These are phyloP conservation scores for Pichia sp. DNA, from an alignment of 1,139 yeast genomes.

Conservation along the genomic window DNA sequence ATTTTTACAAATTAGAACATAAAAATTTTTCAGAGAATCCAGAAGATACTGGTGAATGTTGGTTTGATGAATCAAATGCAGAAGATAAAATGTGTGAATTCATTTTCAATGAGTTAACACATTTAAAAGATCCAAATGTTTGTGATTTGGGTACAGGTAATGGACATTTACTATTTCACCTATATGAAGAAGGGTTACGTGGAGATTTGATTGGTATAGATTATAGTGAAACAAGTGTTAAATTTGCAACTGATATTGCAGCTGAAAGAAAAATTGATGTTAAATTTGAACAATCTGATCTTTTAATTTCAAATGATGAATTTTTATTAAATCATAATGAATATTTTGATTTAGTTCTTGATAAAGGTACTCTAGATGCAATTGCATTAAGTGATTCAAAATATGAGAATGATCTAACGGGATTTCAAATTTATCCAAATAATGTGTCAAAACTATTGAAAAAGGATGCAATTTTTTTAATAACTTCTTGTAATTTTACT, in stretches of 20 bases:
- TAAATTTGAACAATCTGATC: conserved; percentile 43
- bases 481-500: conserved; percentile 95
- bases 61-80: conserved; percentile 94
- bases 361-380: conserved; percentile 95
- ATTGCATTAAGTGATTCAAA: conserved; percentile 73
- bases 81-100: conserved; percentile 75
- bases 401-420: conserved; percentile 38
- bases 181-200: conserved; percentile 53
- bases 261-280: conserved; percentile 36
- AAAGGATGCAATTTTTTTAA: conserved; percentile 53
- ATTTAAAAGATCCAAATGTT: conserved; percentile 34
- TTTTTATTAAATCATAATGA: conserved; percentile 28
- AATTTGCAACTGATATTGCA: conserved; percentile 61
- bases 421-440: conserved; percentile 57
- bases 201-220: conserved; percentile 68
- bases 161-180: conserved; percentile 75
- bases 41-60: conserved; percentile 87
- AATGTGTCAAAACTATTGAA: conserved; percentile 54
- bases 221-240: conserved; percentile 72
- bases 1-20: conserved; percentile 69
- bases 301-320: conserved; percentile 32
- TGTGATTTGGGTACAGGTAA: conserved; percentile 94
- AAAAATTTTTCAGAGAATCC: conserved; percentile 64
- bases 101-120: conserved; percentile 32
- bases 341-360: conserved; percentile 68